Conservation (phyloP, 1,139 yeast genomes). For the Saccharomycopsis phalli region DNA sequence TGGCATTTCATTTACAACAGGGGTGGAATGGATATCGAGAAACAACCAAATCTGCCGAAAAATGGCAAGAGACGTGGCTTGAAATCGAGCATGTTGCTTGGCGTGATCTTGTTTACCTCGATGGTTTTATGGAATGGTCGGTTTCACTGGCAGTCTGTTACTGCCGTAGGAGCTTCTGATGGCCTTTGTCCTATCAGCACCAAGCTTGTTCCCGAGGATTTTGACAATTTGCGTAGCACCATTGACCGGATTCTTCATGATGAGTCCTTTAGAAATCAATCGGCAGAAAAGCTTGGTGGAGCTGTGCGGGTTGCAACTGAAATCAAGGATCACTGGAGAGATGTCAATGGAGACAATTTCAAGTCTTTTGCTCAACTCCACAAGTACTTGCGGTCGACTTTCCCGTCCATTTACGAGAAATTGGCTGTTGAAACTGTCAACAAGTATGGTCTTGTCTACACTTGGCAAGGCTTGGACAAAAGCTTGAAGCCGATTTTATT, state of each 20-base stretch:
- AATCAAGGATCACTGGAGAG: constrained; percentile 37
- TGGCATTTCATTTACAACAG: background rate
- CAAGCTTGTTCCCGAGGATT: constrained; percentile 7
- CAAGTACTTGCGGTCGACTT: constrained; percentile 42
- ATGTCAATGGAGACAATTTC: constrained; percentile 31
- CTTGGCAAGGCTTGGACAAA: constrained; percentile 53
- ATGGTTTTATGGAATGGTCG: background rate
- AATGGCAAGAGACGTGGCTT: background rate
- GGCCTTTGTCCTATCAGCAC: constrained; percentile 9
- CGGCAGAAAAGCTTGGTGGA: constrained; percentile 39
- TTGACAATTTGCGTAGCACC: background rate
- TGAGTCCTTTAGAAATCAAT: constrained; percentile 31
- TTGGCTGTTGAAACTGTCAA: constrained; percentile 50
- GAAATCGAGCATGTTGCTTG: background rate
- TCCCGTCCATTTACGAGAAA: constrained; percentile 47
- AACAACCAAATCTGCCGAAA: background rate
- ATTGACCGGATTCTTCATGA: constrained; percentile 29
- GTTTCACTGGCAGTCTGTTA: background rate
- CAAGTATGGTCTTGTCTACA: constrained; percentile 54
- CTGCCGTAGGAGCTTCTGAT: background rate
- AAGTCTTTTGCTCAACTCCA: constrained; percentile 43
- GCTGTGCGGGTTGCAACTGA: constrained; percentile 59
- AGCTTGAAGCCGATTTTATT: constrained; percentile 55
- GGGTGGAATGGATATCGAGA: background rate
- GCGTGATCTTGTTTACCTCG: background rate